Percentiles rank a stretch among this genome's conserved stretches.
Evolutionary conservation across 2,329 filamentous ascomycete species (phyloP).

Genomic region (Penicillium sp.): DNA sequence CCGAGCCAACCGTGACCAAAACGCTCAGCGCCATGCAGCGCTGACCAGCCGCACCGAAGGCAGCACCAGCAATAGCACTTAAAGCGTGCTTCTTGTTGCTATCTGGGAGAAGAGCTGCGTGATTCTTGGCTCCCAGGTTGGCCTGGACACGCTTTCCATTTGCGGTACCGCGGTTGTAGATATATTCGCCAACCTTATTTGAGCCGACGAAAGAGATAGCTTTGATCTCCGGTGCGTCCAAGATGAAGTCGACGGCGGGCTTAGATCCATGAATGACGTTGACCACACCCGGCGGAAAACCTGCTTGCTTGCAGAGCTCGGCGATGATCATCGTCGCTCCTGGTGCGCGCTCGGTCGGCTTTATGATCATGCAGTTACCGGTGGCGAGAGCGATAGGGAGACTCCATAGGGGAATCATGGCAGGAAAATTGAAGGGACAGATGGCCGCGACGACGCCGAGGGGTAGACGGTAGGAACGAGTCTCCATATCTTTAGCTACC

Average conservation of each 20-base stretch:
- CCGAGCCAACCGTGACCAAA: conserved; percentile 48
- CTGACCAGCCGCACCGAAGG: conserved; percentile 1
- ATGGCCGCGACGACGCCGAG: conserved; percentile 60
- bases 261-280: conserved; percentile 38
- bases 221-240: conserved; percentile 62
- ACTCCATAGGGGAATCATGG: conserved; percentile 6
- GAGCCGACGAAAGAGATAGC: conserved; percentile 63
- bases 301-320: conserved; percentile 56
- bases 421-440: conserved; percentile 61
- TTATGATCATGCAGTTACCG: conserved; percentile 56
- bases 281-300: conserved; percentile 30
- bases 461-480: conserved; percentile 58
- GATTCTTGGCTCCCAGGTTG: conserved; percentile 2
- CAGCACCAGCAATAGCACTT: not conserved
- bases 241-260: conserved; percentile 59
- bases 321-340: conserved; percentile 59
- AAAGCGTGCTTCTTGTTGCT: conserved; percentile 5
- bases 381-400: conserved; percentile 26
- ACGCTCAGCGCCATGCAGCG: conserved; percentile 4
- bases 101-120: not conserved
- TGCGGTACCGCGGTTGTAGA: conserved; percentile 57
- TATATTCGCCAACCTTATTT: conserved; percentile 64
- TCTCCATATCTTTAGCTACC: conserved; percentile 63
- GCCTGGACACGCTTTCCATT: conserved; percentile 47
- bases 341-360: conserved; percentile 59